Evolutionary conservation across 306 rosid genomes (phyloP).

Genomic region (Erythrophleum fordii): DNA sequence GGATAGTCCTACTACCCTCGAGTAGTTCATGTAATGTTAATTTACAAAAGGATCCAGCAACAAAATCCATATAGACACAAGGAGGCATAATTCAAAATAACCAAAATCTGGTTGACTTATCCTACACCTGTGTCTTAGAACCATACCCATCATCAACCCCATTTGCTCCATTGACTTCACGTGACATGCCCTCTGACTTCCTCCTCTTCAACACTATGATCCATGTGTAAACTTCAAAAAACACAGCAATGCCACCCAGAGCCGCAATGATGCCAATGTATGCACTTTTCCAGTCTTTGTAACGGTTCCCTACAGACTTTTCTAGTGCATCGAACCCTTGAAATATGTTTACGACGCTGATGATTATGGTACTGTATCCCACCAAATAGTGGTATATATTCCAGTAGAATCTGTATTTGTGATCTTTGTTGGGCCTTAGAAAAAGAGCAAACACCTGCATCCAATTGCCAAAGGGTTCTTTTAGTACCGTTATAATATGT

Average conservation of each 20-base stretch:
- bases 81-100: not conserved
- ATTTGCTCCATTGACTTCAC: slow-evolving; percentile 42
- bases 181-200: slow-evolving; percentile 34
- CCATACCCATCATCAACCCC: slow-evolving; percentile 40
- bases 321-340: slow-evolving; percentile 64
- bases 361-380: slow-evolving; percentile 69
- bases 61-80: slow-evolving; percentile 6
- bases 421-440: slow-evolving; percentile 86
- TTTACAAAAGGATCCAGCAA: slow-evolving; percentile 42
- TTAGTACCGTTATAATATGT: not conserved
- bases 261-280: slow-evolving; percentile 70
- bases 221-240: slow-evolving; percentile 74
- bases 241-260: slow-evolving; percentile 64
- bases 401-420: slow-evolving; percentile 82
- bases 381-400: slow-evolving; percentile 64
- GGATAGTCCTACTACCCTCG: slow-evolving; percentile 34
- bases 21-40: slow-evolving; percentile 3
- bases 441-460: slow-evolving; percentile 83
- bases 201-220: slow-evolving; percentile 53
- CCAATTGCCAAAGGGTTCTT: not conserved
- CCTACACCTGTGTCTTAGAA: slow-evolving; percentile 47
- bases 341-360: slow-evolving; percentile 67
- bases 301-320: slow-evolving; percentile 43
- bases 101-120: slow-evolving; percentile 1
- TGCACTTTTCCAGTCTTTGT: slow-evolving; percentile 64